Base-by-base conservation (phyloP, 805 yeast species). In the Ogataea dorogensis region DNA sequence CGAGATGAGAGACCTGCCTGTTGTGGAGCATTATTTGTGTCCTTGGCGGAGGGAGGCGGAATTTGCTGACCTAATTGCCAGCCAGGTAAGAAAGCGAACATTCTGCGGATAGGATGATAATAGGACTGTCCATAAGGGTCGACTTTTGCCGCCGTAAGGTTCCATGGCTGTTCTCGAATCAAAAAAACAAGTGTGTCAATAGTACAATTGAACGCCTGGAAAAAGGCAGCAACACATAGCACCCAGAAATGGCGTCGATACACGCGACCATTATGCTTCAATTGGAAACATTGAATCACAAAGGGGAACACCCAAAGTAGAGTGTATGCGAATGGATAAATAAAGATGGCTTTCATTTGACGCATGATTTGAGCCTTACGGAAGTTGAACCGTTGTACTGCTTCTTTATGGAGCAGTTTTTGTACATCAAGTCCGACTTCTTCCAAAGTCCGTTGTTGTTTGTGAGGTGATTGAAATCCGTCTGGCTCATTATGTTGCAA, bases 221-320 rank as follows among this genome's bases (percentile, higher is more conserved):
- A 76, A 47, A 79, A 79, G 0, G 93, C 83, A n/a, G 82, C 77
- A 36, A 82, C 61, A 34, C 76, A 71, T 34, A 75, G 71, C 25
- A 86, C 58, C 81, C 91, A 81, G 41, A 71, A 70, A 7, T 74
- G 67, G 2, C 82, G 13, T 14, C n/a, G 76, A 1, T 76, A 74
- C 14, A 69, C 55, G 38, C 73, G 77, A 47, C 70, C 64, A 24
- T 67, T 64, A 47, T 71, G 65, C 50, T 74, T 78, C 7, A 86
- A 68, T 25, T 49, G 46, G 17, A 46, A 44, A 38, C 77, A 67
- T 50, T 82, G 84, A 22, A 76, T 67, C 5, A 81, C 71, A 42
- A 86, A 73, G 2, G 96, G 96, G 46, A 84, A 80, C 14, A 81
- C 53, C 97, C 97, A 88, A 30, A 87, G 60, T 17, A 83, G 67